Evolutionary conservation across 208 protist species (phyloP), one percentile per base, ranked within the genome.

Genomic region (Trypanosoma vivax): DNA sequence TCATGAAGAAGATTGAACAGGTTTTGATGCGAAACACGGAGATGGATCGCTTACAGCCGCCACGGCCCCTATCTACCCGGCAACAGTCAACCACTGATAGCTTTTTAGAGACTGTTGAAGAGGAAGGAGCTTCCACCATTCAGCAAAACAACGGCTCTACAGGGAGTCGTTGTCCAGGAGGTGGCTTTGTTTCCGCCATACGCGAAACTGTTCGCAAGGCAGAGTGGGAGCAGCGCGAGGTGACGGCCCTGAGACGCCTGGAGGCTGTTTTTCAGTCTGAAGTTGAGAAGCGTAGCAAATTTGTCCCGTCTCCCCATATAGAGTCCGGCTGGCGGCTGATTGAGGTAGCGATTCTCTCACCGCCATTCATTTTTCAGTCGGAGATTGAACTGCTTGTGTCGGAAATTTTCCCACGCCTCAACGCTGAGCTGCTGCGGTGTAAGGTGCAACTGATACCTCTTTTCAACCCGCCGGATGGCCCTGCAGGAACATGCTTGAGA

Each of bases 261-360:
- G 27, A 1, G 18, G 13, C 24, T 7, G 23, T 72, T 28, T 19
- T 25, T 7, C 18, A 50, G 6, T 11, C 27, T 1, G 13, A 25
- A 5, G 53, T 33, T 28, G 35, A 33, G 2, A 14, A 27, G 18
- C 0, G 35, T n/a, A 42, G 2, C 1, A 59, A 38, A 19, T 65
- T 45, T 49, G 38, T 74, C 11, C 73, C 73, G 0, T 69, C 65
- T 2, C 70, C 64, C 1, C 62, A 76, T 31, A 31, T 67, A 14
- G 28, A 53, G 16, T 79, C 80, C 2, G 78, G 82, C 19, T 90
- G 86, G 83, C 64, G 77, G 13, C 60, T 94, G 43, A 39, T 94
- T 30, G 80, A 90, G 33, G 72, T 94, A 6, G 70, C 86, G 0
- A 80, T 94, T 53, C 66, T 90, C 2, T 76, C 77, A 37, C 76